Base-by-base conservation (phyloP, 805 yeast species). In the Kodamaea sagamina region DNA sequence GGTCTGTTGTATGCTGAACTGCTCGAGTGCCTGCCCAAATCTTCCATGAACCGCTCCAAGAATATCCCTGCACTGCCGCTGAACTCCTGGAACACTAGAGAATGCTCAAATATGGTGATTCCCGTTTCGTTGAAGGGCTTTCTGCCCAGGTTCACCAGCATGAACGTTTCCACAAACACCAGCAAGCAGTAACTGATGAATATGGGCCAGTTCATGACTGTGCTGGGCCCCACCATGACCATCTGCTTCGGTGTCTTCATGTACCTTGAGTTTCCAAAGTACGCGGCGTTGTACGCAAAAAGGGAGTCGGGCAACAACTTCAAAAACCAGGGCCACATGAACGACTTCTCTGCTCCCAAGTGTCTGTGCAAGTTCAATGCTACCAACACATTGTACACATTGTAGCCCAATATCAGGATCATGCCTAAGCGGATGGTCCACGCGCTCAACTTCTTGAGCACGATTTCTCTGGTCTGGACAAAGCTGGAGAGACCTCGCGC, bases 1-100 rank as follows among this genome's bases (percentile, higher is more conserved):
- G 81, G 88, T 38, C 72, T 63, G 41, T 42, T 65, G 25, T 51
- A 34, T 11, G 27, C 29, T n/a, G 35, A 21, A 10, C n/a, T 18
- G 10, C 28, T 12, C 3, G 21, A 11, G 6, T n/a, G 24, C 10
- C 17, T 22, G 47, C 47, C 19, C 36, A 52, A 44, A 22, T 18
- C 16, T 9, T 7, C 16, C 18, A 11, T 28, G 29, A 35, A 35
- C 12, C 31, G 15, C 32, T 51, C 53, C 29, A 39, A 34, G n/a
- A 43, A 28, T 24, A 18, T 39, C 8, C 63, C 57, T 0, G 52
- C 52, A 2, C 62, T 64, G 16, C 72, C 68, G 57, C 75, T 84
- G 44, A 76, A 81, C 52, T 86, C 93, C 53, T 85, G 90, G 55
- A 84, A 84, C 9, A 88, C 86, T 11, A 84, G 59, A 3, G 92